Conservation (phyloP, 176 grass and related monocot species). For the Phragmites australis region DNA sequence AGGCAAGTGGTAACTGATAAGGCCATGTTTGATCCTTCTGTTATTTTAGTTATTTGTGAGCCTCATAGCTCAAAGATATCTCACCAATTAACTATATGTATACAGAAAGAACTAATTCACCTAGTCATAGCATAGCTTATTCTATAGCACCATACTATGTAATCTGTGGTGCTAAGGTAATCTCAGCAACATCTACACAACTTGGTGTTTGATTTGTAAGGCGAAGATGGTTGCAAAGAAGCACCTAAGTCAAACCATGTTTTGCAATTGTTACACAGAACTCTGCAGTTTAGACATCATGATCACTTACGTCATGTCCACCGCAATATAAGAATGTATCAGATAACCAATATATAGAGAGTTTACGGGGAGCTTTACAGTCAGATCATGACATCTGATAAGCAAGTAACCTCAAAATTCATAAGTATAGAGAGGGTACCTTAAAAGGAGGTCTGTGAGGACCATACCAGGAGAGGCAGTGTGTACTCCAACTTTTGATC, state of each 20-base stretch:
- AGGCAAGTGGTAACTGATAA: background rate
- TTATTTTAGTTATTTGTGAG: background rate
- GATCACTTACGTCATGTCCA: background rate
- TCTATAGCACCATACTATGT: constrained; percentile 2
- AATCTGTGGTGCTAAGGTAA: background rate
- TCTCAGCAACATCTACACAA: background rate
- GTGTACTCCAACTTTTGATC: constrained; percentile 89
- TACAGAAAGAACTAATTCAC: background rate
- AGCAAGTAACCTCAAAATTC: background rate
- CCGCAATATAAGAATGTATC: background rate
- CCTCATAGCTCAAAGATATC: background rate
- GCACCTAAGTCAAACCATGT: background rate
- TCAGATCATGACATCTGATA: constrained; percentile 12
- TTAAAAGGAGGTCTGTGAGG: constrained; percentile 91
- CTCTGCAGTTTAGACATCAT: constrained; percentile 4
- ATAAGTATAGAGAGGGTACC: constrained; percentile 47
- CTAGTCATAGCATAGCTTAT: constrained; percentile 1
- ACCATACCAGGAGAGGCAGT: constrained; percentile 98
- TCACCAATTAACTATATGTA: background rate
- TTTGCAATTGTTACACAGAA: constrained; percentile 1
- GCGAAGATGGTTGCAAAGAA: background rate
- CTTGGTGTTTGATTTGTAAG: background rate
- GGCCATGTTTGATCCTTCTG: background rate
- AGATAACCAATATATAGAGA: too few relatives aligned
- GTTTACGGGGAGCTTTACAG: too few relatives aligned